phyloP scores from a whole-genome alignment of 805 yeast genomes.

The Barnettozyma sp. region DNA sequence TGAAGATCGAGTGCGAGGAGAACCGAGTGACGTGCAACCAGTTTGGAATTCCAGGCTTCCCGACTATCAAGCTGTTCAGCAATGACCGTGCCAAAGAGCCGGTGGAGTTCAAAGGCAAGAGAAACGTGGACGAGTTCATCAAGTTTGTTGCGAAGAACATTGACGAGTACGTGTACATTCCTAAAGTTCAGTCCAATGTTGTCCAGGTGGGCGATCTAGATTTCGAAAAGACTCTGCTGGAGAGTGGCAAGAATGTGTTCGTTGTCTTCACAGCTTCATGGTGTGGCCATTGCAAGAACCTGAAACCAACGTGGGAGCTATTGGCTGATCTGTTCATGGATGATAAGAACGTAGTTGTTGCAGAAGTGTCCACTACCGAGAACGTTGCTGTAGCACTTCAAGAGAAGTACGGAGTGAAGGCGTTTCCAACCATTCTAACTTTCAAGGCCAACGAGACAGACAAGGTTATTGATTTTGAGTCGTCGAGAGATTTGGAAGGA shows the following conservation, averaged over 20 bases:
- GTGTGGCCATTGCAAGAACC: slow-evolving; percentile 47
- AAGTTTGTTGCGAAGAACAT: slow-evolving; percentile 49
- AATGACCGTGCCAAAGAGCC: slow-evolving; percentile 54
- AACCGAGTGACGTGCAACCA: slow-evolving; percentile 70
- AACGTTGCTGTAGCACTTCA: slow-evolving; percentile 38
- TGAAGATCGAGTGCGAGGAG: slow-evolving; percentile 81
- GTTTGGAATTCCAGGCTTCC: slow-evolving; percentile 80
- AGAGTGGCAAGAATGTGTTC: slow-evolving; percentile 22
- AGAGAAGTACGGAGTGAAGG: slow-evolving; percentile 33
- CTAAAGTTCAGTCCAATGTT: slow-evolving; percentile 19
- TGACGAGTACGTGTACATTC: slow-evolving; percentile 27
- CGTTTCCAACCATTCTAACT: slow-evolving; percentile 45
- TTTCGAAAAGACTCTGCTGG: slow-evolving; percentile 31
- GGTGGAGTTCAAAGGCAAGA: slow-evolving; percentile 55
- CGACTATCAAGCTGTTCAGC: slow-evolving; percentile 84
- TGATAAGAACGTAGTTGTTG: slow-evolving; percentile 33
- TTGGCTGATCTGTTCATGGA: slow-evolving; percentile 38
- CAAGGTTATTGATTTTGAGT: slow-evolving; percentile 25
- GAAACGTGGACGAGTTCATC: slow-evolving; percentile 65
- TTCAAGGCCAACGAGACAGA: slow-evolving; percentile 34
- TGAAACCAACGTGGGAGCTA: slow-evolving; percentile 40
- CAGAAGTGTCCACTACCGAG: slow-evolving; percentile 37
- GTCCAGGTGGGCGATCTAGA: slow-evolving; percentile 25
- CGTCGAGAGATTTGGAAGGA: slow-evolving; percentile 39
- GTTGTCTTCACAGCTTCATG: slow-evolving; percentile 44